Conservation (phyloP, 1,139 yeast genomes). For the Meyerozyma guilliermondii region DNA sequence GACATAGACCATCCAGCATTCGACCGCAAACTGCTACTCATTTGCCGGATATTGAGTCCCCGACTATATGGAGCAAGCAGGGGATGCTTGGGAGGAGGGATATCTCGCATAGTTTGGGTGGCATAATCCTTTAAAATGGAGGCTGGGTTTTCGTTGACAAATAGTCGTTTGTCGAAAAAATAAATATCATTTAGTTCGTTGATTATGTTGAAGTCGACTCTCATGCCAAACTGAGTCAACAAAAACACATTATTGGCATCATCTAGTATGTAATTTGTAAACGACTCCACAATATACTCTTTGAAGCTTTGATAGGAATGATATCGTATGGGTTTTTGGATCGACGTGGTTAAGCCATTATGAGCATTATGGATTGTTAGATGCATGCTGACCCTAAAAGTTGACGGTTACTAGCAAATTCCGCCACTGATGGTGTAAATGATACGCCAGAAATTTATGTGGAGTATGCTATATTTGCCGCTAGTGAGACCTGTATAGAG, state of each 20-base stretch:
- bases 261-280: slow-evolving; percentile 13
- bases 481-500: background rate
- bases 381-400: slow-evolving; percentile 9
- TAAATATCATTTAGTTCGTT: slow-evolving; percentile 47
- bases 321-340: slow-evolving; percentile 42
- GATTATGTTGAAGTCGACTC: slow-evolving; percentile 48
- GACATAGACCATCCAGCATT: slow-evolving; percentile 27
- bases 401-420: too few species aligned
- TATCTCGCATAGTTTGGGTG: slow-evolving; percentile 26
- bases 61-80: background rate
- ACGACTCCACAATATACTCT: slow-evolving; percentile 11
- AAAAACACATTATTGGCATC: slow-evolving; percentile 43
- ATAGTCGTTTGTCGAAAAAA: slow-evolving; percentile 55
- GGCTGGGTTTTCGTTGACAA: slow-evolving; percentile 14
- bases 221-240: slow-evolving; percentile 62
- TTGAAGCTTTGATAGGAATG: slow-evolving; percentile 23
- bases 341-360: slow-evolving; percentile 27
- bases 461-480: background rate
- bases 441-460: background rate
- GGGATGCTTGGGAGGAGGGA: slow-evolving; percentile 28
- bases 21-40: slow-evolving; percentile 19
- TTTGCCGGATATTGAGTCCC: slow-evolving; percentile 18
- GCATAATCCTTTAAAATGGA: slow-evolving; percentile 15
- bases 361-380: slow-evolving; percentile 38
- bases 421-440: too few species aligned